These are phyloP conservation scores for Parasitella parasitica DNA, from an alignment of 371 early-diverging fungal genomes.

Conservation along the genomic window DNA sequence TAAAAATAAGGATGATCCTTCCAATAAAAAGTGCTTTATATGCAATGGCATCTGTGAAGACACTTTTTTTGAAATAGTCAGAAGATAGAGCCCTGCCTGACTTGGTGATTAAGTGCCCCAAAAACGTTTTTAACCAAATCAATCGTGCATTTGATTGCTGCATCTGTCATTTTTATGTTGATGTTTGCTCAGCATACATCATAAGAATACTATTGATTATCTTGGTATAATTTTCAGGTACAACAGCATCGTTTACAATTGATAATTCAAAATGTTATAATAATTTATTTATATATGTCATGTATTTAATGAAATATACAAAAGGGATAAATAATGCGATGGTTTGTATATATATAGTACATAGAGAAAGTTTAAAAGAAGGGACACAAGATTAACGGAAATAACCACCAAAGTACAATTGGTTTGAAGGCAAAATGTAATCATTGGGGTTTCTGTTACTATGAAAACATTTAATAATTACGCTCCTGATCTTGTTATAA, in stretches of 20 bases:
- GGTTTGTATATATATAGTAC: neutral
- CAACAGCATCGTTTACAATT: too few relatives aligned
- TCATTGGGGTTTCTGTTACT: neutral
- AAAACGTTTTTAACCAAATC: neutral
- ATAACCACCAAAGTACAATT: neutral
- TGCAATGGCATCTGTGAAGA: too few relatives aligned
- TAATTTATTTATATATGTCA: too few relatives aligned
- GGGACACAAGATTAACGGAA: neutral
- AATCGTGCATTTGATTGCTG: neutral
- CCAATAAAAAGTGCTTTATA: neutral
- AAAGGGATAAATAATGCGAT: neutral
- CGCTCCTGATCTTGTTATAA: neutral
- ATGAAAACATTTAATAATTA: neutral
- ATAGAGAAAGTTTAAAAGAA: neutral
- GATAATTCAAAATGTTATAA: too few relatives aligned
- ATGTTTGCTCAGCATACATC: neutral
- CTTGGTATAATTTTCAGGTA: too few relatives aligned
- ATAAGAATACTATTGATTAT: too few relatives aligned
- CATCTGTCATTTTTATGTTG: neutral
- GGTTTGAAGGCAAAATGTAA: slow-evolving; percentile 1
- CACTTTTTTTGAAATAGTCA: too few relatives aligned
- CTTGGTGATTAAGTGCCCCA: neutral
- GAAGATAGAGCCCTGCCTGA: neutral
- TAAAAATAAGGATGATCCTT: neutral
- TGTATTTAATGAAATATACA: too few relatives aligned